Percentiles rank a stretch among this genome's conserved stretches.
Conservation (phyloP, 257 asterid genomes). For the Verbascum thapsus region DNA sequence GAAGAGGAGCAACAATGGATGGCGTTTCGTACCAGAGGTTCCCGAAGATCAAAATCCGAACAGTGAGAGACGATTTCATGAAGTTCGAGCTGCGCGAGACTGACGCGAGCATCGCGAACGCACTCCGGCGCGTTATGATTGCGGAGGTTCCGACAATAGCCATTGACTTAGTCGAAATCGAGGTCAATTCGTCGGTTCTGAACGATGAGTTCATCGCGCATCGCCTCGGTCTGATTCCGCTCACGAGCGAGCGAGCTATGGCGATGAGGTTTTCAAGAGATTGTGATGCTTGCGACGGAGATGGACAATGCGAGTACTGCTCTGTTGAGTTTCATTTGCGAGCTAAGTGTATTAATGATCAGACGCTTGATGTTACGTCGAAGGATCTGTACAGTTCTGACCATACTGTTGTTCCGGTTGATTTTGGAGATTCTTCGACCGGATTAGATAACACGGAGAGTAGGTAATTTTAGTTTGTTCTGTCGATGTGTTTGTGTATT, state of each 20-base stretch:
- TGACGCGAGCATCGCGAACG: conserved; percentile 92
- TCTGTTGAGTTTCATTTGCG: conserved; percentile 88
- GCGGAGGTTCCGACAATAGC: conserved; percentile 96
- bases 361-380: conserved; percentile 89
- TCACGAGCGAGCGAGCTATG: conserved; percentile 91
- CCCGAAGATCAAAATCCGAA: conserved; percentile 84
- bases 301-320: conserved; percentile 96
- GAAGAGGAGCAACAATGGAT: conserved; percentile 50
- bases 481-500: too few species aligned
- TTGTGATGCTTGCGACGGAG: conserved; percentile 98
- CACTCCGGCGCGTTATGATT: conserved; percentile 97
- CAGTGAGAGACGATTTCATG: conserved; percentile 66
- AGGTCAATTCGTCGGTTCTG: conserved; percentile 87
- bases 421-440: conserved; percentile 61
- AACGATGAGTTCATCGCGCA: conserved; percentile 94
- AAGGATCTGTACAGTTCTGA: conserved; percentile 89
- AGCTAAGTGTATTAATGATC: conserved; percentile 73
- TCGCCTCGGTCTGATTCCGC: conserved; percentile 91
- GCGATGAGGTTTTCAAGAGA: conserved; percentile 95
- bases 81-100: conserved; percentile 95
- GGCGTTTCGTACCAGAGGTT: conserved; percentile 81
- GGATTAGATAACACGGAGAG: conserved; percentile 48
- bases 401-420: conserved; percentile 86
- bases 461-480: conserved; percentile 36
- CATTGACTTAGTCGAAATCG: conserved; percentile 93